Evolutionary conservation across 2,329 filamentous ascomycete species (phyloP), one percentile per base, ranked within the genome.

Genomic region (Botrytis galanthina): DNA sequence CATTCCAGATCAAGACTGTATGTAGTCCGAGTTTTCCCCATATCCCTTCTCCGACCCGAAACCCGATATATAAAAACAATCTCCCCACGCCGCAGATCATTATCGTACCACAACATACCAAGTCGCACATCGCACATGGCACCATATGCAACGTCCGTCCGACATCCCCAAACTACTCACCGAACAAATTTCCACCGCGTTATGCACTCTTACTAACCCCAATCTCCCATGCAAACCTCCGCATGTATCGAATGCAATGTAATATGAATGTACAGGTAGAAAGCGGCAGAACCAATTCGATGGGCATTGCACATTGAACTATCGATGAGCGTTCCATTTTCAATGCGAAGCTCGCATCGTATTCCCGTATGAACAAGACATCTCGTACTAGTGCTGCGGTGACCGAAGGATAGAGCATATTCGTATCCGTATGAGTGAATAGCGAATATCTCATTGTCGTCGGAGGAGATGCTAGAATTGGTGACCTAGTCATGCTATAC

Each of bases 221-320:
- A 39, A 54, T 39, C 35, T 39, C 26, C 26, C 32, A 68, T 68
- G 46, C 46, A 22, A 57, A 42, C 35, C 64, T 57, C 48, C 35
- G 64, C 48, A 68, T 68, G 39, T 68, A 57, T 68, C 35, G 48
- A 68, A 68, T 68, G 64, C 35, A 12, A 68, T 54, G 46, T 51
- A 67, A 67, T 64, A 29, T 29, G 16, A 48, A 5, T 42, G 26
- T n/a, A 39, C 7, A 57, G 9, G 35, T 57, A 42, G 42, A 35
- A 54, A 22, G 46, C 35, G 48, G 64, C 46, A 54, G 48, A 54
- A 22, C 64, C 46, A 68, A 54, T 39, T 29, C 26, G 26, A 54
- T 68, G 48, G 48, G 46, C 32, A 39, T 35, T 39, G 48, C 64
- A 68, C 57, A 32, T 42, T n/a, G 18, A 42, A 48, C n/a, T n/a